A percentile compares a stretch with the other conserved stretches of the same genome.
Evolutionary conservation across 352 stramenopile species (phyloP).

Genomic region (Thalassiosira exigua): DNA sequence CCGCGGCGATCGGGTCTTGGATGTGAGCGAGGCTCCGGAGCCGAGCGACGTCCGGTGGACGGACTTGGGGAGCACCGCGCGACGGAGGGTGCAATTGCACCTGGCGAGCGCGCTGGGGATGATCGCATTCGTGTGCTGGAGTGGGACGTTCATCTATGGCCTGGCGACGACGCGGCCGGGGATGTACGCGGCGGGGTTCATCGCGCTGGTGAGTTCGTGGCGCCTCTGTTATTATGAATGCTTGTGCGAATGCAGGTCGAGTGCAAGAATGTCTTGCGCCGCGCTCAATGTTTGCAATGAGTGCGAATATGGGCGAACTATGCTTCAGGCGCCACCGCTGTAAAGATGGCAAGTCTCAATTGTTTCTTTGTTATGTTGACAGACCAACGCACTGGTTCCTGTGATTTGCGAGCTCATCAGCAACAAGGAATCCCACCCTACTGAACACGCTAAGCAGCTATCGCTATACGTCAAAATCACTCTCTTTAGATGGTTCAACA

Average conservation of each 20-base stretch:
- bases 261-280: too few relatives aligned
- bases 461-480: constrained; percentile 36
- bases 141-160: constrained; percentile 21
- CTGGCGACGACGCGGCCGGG: neutral
- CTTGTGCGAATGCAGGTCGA: too few relatives aligned
- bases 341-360: neutral
- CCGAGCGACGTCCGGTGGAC: constrained; percentile 39
- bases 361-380: neutral
- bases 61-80: constrained; percentile 27
- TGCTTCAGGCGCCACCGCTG: neutral
- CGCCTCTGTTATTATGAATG: too few relatives aligned
- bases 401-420: neutral
- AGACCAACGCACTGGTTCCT: constrained; percentile 3
- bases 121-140: constrained; percentile 13
- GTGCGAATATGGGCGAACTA: too few relatives aligned
- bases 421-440: constrained; percentile 16
- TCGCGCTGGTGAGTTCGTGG: constrained; percentile 16
- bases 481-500: constrained; percentile 30
- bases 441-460: constrained; percentile 21
- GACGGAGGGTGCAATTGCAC: constrained; percentile 5
- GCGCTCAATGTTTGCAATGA: too few relatives aligned
- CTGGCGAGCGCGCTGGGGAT: constrained; percentile 6
- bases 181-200: constrained; percentile 9
- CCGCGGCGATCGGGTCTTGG: neutral
- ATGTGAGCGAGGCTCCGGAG: constrained; percentile 17